Base-by-base conservation (phyloP, 352 stramenopile genomes). In the Phytophthora quininea region DNA sequence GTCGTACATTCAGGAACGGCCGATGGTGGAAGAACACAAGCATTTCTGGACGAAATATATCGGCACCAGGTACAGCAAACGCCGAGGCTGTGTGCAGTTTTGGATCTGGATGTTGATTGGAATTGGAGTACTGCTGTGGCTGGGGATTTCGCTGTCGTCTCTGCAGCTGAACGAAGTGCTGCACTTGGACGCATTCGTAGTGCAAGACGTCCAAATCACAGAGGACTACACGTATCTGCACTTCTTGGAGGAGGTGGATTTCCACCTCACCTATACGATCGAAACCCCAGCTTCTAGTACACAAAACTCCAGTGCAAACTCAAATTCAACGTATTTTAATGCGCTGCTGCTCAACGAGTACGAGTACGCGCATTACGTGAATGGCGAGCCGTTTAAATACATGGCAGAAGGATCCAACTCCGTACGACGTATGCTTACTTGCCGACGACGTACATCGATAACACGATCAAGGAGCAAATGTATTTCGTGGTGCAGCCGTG, bases 401-500 rank as follows among this genome's bases (percentile, higher is more conserved):
- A 70, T 89, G 12, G 27, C 66, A 10, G 53, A 69, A 0, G 80
- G 62, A 1, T 80, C 79, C 9, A 79, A 2, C 35, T 80, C 7
- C 80, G 76, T 24, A 89, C 82, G 33, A 81, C 71, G 30, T 80
- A 86, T 38, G 80, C 80, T 11, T 79, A 73, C 27, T 40, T 89
- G 3, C 68, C 82, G 6, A 58, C 74, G 24, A 83, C 76, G 10
- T 76, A 74, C 27, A 80, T 91, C 40, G 67, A 80, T 40, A 85
- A 85, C 51, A 67, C 71, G 1, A 65, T 76, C 40, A 56, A 83
- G 47, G 74, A 88, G 8, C 81, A 80, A 10, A 75, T 91, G 70
- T 91, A 83, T 57, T 76, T 91, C 35, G 74, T 91, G 4, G 56
- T 91, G 15, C 82, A 91, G 46, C 80, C 78, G 1, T 91, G 82